Evolutionary conservation across 2,329 filamentous ascomycete genomes (phyloP), one percentile per base, ranked within the genome.

Genomic region (Byssoonygena ceratinophila): DNA sequence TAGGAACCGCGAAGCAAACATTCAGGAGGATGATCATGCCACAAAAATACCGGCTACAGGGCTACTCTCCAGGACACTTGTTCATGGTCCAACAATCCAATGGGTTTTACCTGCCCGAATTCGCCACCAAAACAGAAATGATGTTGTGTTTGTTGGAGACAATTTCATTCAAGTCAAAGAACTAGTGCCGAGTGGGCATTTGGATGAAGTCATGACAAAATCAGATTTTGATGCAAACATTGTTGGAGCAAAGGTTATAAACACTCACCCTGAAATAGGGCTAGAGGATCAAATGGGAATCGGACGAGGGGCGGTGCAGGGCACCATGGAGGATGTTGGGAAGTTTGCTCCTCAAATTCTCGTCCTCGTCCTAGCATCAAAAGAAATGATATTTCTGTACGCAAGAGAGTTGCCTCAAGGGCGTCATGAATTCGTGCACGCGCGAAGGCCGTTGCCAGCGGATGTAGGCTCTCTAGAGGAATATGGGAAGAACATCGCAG

Each of bases 61-160:
- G 3, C 64, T 97, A 29, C 74, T 97, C 43, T 87, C 87, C 0
- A 82, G 79, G 62, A 95, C 90, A 0, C 66, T 94, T 27, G 74
- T 91, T 47, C 78, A 82, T 50, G 94, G 86, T 57, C 85, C 90
- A 1, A 73, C 85, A 32, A 77, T 84, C 52, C 83, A 84, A 63
- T 85, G 79, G 73, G 84, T 96, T 40, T 72, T 95, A 12, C 86
- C 89, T 11, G 87, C 83, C n/a, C 80, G 83, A 55, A 74, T 97
- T 54, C 79, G 90, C 54, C 82, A 82, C 52, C 74, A 76, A 48
- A 68, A 76, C 40, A 75, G 82, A 55, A 89, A 92, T 59, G 90
- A 97, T 70, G 80, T 96, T 57, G 83, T 90, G 34, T 88, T 95
- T 60, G 77, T 98, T 53, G 87, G 89, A 51, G 85, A 94, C 59